A percentile compares a stretch with the other conserved stretches of the same genome.
These are phyloP conservation scores for Saprolegnia parasitica DNA, from an alignment of 352 stramenopile species.

Conservation along the genomic window DNA sequence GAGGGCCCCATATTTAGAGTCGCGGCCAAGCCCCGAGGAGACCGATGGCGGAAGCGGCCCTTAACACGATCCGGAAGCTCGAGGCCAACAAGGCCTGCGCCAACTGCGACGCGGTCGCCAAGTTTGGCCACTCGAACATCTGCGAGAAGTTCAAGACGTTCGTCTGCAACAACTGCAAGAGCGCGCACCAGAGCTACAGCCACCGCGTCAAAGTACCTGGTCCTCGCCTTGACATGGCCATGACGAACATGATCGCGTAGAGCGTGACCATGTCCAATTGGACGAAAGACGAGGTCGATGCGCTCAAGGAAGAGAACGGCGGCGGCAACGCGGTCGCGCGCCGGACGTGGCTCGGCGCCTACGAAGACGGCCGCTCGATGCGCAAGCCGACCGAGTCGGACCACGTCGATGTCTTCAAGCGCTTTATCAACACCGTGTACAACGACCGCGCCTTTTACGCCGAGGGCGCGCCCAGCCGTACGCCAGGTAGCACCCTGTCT, in stretches of 20 bases:
- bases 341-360: slow-evolving; percentile 83
- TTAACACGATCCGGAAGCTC: slow-evolving; percentile 82
- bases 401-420: slow-evolving; percentile 80
- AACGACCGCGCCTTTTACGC: slow-evolving; percentile 76
- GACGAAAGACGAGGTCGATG: slow-evolving; percentile 87
- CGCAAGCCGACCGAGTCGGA: slow-evolving; percentile 68
- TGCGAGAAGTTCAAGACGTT: slow-evolving; percentile 92
- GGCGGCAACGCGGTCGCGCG: slow-evolving; percentile 83
- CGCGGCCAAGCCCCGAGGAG: not conserved
- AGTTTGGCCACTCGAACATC: slow-evolving; percentile 91
- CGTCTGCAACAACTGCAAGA: slow-evolving; percentile 94
- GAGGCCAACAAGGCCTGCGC: slow-evolving; percentile 78
- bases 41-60: slow-evolving; percentile 47
- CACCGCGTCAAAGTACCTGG: slow-evolving; percentile 87
- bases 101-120: slow-evolving; percentile 80
- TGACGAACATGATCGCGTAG: slow-evolving; percentile 25
- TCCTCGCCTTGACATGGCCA: not conserved
- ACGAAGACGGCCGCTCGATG: slow-evolving; percentile 57
- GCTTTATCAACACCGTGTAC: slow-evolving; percentile 81
- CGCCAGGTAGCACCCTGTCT: not conserved
- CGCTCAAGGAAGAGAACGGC: slow-evolving; percentile 78
- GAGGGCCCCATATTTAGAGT: not conserved
- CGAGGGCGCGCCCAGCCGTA: slow-evolving; percentile 32
- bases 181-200: slow-evolving; percentile 90
- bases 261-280: slow-evolving; percentile 94